Conservation (phyloP, 768 basidiomycete species). For the Pisolithus microcarpus region DNA sequence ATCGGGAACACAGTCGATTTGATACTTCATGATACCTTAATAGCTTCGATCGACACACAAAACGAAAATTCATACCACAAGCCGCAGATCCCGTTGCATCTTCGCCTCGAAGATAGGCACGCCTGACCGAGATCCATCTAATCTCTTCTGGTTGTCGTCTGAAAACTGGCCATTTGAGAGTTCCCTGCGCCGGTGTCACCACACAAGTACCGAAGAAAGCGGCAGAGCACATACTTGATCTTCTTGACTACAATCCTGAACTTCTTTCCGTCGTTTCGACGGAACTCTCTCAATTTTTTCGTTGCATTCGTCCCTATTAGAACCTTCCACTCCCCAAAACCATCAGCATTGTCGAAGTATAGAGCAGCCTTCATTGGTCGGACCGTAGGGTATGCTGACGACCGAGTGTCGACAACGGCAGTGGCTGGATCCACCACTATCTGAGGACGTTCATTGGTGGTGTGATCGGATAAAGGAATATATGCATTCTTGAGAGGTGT, state of each 20-base stretch:
- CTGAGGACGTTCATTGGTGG: neutral
- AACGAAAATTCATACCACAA: conserved; percentile 36
- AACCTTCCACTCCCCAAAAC: conserved; percentile 61
- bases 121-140: conserved; percentile 37
- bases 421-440: neutral
- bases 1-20: conserved; percentile 40
- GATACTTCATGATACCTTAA: conserved; percentile 31
- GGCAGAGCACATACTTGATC: conserved; percentile 42
- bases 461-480: neutral
- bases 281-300: conserved; percentile 41
- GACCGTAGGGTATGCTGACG: conserved; percentile 36
- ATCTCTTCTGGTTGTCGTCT: conserved; percentile 55
- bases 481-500: conserved; percentile 8
- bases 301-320: conserved; percentile 47
- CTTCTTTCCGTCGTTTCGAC: conserved; percentile 36
- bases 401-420: conserved; percentile 5
- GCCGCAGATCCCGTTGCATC: conserved; percentile 45
- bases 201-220: neutral
- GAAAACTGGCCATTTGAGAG: conserved; percentile 67
- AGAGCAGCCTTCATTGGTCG: conserved; percentile 56
- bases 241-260: conserved; percentile 59
- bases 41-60: neutral
- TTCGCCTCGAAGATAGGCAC: conserved; percentile 66
- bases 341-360: conserved; percentile 50
- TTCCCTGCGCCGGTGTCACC: conserved; percentile 35